phyloP scores from a whole-genome alignment of 345 rosid genomes.

The thale cress (Arabidopsis thaliana) region DNA sequence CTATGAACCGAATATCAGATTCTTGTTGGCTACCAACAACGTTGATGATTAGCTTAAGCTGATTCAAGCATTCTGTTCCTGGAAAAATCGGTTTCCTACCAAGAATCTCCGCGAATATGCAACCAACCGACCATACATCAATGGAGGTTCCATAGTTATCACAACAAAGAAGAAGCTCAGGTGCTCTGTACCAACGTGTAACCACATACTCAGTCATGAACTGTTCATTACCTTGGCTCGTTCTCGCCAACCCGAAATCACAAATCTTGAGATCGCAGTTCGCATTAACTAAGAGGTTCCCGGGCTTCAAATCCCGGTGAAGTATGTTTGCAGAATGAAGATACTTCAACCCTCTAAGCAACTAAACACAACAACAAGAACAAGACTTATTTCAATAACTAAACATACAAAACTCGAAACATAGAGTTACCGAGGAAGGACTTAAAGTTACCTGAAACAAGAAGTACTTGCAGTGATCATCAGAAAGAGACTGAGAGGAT shows the following conservation, averaged over 20 bases:
- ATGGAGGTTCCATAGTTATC: conserved; percentile 85
- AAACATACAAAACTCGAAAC: neutral
- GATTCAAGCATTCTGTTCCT: conserved; percentile 83
- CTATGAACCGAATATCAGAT: conserved; percentile 74
- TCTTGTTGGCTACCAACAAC: conserved; percentile 76
- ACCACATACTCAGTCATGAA: conserved; percentile 92
- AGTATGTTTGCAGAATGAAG: conserved; percentile 93
- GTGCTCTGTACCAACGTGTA: conserved; percentile 95
- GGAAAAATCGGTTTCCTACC: conserved; percentile 86
- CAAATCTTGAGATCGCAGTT: conserved; percentile 86
- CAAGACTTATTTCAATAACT: conserved; percentile 16
- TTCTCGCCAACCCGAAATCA: conserved; percentile 87
- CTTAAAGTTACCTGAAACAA: conserved; percentile 66
- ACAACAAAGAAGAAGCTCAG: conserved; percentile 87
- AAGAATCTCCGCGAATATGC: conserved; percentile 89
- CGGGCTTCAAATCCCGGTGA: conserved; percentile 90
- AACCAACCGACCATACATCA: conserved; percentile 93
- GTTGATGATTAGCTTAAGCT: conserved; percentile 73
- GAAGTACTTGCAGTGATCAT: conserved; percentile 85
- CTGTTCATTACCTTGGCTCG: conserved; percentile 68
- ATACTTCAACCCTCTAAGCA: conserved; percentile 83
- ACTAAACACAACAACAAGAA: conserved; percentile 47
- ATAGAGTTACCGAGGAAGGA: neutral
- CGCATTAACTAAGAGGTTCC: conserved; percentile 83
- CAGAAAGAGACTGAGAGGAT: conserved; percentile 71